phyloP scores from a whole-genome alignment of 768 basidiomycete genomes.

The Chalciporus sphaerocephalus region DNA sequence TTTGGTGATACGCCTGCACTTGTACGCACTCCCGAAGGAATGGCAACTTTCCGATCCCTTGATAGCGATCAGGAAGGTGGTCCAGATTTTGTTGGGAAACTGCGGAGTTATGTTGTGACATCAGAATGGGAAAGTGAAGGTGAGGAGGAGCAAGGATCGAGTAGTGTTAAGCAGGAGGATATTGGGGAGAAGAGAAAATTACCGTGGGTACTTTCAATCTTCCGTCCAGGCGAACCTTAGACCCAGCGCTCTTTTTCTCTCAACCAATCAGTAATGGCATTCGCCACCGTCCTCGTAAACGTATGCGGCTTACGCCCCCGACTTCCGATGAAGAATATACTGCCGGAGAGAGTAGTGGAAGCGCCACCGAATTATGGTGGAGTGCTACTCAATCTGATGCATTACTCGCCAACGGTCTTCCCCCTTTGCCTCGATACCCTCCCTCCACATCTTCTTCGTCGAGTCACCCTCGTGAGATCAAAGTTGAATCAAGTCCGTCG shows the following conservation, averaged over 20 bases:
- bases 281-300: conserved; percentile 54
- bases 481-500: conserved; percentile 8
- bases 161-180: conserved; percentile 26
- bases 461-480: conserved; percentile 7
- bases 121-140: conserved; percentile 36
- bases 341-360: conserved; percentile 33
- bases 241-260: neutral
- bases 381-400: conserved; percentile 58
- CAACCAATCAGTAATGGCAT: conserved; percentile 20
- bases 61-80: conserved; percentile 46
- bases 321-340: conserved; percentile 32
- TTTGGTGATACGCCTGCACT: conserved; percentile 70
- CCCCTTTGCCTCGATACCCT: conserved; percentile 39
- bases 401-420: conserved; percentile 63
- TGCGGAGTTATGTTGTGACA: conserved; percentile 16
- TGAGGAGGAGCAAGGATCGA: conserved; percentile 28
- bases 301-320: conserved; percentile 46
- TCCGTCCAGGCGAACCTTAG: neutral
- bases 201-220: conserved; percentile 16
- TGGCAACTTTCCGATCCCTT: conserved; percentile 61
- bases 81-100: conserved; percentile 17
- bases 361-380: conserved; percentile 68
- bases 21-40: conserved; percentile 66
- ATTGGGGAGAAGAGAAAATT: conserved; percentile 59
- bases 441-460: conserved; percentile 17